Percentiles rank a stretch among this genome's conserved stretches.
These are phyloP conservation scores for Phytophthora melonis DNA, from an alignment of 352 stramenopile species.

Conservation along the genomic window DNA sequence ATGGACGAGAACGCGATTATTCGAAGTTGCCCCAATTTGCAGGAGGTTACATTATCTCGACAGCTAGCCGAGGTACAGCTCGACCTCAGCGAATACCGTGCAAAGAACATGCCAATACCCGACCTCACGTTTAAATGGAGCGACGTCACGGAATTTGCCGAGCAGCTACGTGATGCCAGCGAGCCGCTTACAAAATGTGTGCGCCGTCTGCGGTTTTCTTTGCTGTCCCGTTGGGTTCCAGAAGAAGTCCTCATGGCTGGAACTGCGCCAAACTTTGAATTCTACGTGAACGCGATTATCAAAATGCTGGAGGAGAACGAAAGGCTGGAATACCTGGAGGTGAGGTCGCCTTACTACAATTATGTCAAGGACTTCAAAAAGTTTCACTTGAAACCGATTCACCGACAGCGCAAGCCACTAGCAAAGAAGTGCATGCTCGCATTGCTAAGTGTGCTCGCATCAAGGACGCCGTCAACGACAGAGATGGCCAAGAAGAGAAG, in stretches of 20 bases:
- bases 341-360: neutral
- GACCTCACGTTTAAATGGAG: neutral
- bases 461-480: neutral
- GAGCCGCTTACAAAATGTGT: constrained; percentile 8
- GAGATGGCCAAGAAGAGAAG: neutral
- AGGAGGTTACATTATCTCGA: neutral
- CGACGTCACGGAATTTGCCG: constrained; percentile 3
- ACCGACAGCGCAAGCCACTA: neutral
- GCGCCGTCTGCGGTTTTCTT: neutral
- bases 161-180: neutral
- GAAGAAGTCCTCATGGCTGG: neutral
- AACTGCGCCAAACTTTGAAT: neutral
- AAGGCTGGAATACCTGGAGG: constrained; percentile 1
- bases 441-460: neutral
- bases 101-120: neutral
- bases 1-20: constrained; percentile 9
- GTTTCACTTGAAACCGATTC: constrained; percentile 2
- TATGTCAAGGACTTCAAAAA: neutral
- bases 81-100: constrained; percentile 17
- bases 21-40: constrained; percentile 14
- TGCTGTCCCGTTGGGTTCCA: neutral
- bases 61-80: neutral
- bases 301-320: constrained; percentile 2
- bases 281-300: constrained; percentile 1
- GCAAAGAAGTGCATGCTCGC: neutral